Base-by-base conservation (phyloP, 805 yeast genomes). In the Brettanomyces nanus region DNA sequence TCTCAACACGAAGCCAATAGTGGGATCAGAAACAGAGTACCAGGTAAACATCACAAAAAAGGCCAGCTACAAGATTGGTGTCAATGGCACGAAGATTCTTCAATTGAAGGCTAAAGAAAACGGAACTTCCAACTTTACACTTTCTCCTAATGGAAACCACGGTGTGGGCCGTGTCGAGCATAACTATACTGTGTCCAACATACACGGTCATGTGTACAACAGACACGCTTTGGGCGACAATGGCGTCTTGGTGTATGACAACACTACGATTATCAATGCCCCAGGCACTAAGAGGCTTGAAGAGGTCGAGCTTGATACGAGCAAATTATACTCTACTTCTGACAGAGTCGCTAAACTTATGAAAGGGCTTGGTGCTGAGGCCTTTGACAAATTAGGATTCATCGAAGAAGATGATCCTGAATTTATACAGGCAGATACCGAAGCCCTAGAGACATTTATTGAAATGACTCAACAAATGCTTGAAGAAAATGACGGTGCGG, bases 61-160 rank as follows among this genome's bases (percentile, higher is more conserved):
- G 26, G 35, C 43, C 20, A 36, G 36, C 14, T 43, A 37, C 21
- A 22, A 45, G 35, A 40, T 47, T 32, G 10, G 37, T 29, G 32
- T 51, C 14, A 37, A 56, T 43, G 56, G 58, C 31, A 15, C 43
- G 17, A 31, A 41, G 27, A 38, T 56, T 4, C 37, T 63, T 38
- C 44, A 54, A 9, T 43, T 61, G 19, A 39, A 45, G 20, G 51
- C 56, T 6, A 43, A 45, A 19, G 75, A 72, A 45, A 62, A 64
- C 32, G 79, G 77, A 18, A 59, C 69, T 2, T 68, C 78, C 0
- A 43, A 44, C 6, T 71, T 56, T 45, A 61, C 66, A 1, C 31
- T 71, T 3, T 56, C 71, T 5, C 68, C 68, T n/a, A 31, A 40
- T 7, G 75, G 75, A 3, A 71, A 71, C 45, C 54, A 60, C 42